These are phyloP conservation scores for Albatrellus ellisii DNA, from an alignment of 768 basidiomycete species.

Conservation along the genomic window DNA sequence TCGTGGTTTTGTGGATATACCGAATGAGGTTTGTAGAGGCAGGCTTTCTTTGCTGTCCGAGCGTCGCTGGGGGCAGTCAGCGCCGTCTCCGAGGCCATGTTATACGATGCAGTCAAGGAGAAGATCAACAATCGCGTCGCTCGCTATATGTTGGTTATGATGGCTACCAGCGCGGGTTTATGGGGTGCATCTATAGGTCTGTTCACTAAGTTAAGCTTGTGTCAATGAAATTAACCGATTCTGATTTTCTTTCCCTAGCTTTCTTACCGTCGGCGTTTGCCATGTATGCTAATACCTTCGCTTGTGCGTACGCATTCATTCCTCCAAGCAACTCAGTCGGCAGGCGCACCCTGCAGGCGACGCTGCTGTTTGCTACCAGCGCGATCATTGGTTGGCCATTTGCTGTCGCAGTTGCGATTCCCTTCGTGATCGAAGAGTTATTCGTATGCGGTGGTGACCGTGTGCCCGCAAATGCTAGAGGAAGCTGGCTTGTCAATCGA, in stretches of 20 bases:
- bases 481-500: conserved; percentile 47
- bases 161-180: conserved; percentile 84
- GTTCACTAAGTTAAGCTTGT: conserved; percentile 13
- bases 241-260: conserved; percentile 31
- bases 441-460: conserved; percentile 63
- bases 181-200: conserved; percentile 82
- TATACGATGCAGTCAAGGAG: conserved; percentile 72
- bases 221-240: conserved; percentile 1
- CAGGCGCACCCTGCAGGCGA: conserved; percentile 49
- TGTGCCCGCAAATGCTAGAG: conserved; percentile 31
- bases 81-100: conserved; percentile 62
- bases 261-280: conserved; percentile 93
- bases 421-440: conserved; percentile 85
- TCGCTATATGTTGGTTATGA: conserved; percentile 84
- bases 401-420: conserved; percentile 72
- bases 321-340: conserved; percentile 41
- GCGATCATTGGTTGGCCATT: conserved; percentile 97
- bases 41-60: conserved; percentile 81
- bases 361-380: conserved; percentile 62
- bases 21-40: conserved; percentile 37
- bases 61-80: conserved; percentile 65
- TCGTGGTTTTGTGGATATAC: conserved; percentile 14
- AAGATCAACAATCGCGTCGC: conserved; percentile 83
- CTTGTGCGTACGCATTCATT: conserved; percentile 53
- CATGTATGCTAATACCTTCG: conserved; percentile 80